A percentile compares a stretch with the other conserved stretches of the same genome.
Evolutionary conservation across 805 yeast genomes (phyloP).

Genomic region (Blastobotrys chiropterorum): DNA sequence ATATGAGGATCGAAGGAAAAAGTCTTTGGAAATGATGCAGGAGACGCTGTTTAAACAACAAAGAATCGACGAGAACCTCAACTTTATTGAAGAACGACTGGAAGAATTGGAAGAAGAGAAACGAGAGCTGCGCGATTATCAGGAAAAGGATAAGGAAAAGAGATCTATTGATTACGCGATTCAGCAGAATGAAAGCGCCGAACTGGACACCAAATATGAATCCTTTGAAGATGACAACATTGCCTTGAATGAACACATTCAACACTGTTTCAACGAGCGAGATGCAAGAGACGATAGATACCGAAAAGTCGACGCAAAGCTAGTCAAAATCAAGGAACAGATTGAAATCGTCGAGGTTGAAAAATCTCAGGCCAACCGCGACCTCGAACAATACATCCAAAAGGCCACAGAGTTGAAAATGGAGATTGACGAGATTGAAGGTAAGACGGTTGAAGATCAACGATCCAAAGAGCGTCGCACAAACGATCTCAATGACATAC

Average conservation of each 20-base stretch:
- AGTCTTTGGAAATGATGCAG: conserved; percentile 73
- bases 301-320: conserved; percentile 14
- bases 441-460: conserved; percentile 17
- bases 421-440: conserved; percentile 29
- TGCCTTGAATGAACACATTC: not conserved
- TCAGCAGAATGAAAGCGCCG: conserved; percentile 67
- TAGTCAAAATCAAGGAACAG: conserved; percentile 43
- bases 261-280: not conserved
- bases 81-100: conserved; percentile 63
- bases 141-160: conserved; percentile 57
- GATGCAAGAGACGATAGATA: conserved; percentile 5
- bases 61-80: conserved; percentile 67
- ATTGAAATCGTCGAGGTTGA: conserved; percentile 53
- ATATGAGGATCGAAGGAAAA: conserved; percentile 74
- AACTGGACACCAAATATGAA: conserved; percentile 54
- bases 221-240: conserved; percentile 2
- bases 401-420: conserved; percentile 32
- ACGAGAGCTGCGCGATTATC: conserved; percentile 64
- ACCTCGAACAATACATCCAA: conserved; percentile 36
- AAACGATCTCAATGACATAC: conserved; percentile 35
- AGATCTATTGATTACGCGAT: conserved; percentile 70
- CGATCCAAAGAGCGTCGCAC: conserved; percentile 20
- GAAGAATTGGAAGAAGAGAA: conserved; percentile 77
- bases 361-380: conserved; percentile 44
- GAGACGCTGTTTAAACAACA: conserved; percentile 62